A percentile compares a stretch with the other conserved stretches of the same genome.
These are phyloP conservation scores for Chlamydomonas reinhardtii DNA, from an alignment of 163 green algal species.

Conservation along the genomic window DNA sequence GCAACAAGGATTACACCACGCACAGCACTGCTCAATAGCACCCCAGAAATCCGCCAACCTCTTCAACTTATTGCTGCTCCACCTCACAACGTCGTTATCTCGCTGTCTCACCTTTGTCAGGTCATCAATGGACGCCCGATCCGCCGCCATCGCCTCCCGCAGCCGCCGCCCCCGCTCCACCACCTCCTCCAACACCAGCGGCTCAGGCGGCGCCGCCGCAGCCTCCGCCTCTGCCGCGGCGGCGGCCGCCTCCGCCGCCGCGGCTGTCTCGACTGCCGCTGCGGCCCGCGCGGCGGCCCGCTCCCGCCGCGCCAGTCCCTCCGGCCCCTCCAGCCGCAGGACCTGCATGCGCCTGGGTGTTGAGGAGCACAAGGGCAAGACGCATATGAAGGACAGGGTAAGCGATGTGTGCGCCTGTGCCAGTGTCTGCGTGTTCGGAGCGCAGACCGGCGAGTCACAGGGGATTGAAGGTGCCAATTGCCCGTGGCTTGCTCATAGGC, in stretches of 20 bases:
- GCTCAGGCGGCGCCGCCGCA: background rate
- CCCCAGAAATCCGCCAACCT: no score
- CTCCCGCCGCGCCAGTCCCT: background rate
- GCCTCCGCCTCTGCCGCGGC: background rate
- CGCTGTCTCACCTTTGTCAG: slow-evolving; percentile 3
- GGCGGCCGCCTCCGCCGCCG: background rate
- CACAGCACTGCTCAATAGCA: no score
- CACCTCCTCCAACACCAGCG: background rate
- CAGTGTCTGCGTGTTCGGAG: no score
- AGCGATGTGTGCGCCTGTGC: no score
- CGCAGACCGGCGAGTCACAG: no score
- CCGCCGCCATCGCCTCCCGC: slow-evolving; percentile 4
- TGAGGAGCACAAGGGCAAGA: no score
- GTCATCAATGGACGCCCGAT: background rate
- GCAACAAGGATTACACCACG: no score
- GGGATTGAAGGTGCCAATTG: no score
- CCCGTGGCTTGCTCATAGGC: no score
- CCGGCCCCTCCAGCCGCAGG: background rate
- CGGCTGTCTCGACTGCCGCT: background rate
- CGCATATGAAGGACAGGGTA: no score
- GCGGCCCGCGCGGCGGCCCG: background rate
- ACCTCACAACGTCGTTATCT: no score
- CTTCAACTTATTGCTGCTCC: no score
- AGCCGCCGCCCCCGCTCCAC: slow-evolving; percentile 3
- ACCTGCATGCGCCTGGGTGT: slow-evolving; percentile 6